Evolutionary conservation across 1,284 basidiomycete genomes (phyloP), one percentile per base, ranked within the genome.

Genomic region (Sanghuangporus baumii): DNA sequence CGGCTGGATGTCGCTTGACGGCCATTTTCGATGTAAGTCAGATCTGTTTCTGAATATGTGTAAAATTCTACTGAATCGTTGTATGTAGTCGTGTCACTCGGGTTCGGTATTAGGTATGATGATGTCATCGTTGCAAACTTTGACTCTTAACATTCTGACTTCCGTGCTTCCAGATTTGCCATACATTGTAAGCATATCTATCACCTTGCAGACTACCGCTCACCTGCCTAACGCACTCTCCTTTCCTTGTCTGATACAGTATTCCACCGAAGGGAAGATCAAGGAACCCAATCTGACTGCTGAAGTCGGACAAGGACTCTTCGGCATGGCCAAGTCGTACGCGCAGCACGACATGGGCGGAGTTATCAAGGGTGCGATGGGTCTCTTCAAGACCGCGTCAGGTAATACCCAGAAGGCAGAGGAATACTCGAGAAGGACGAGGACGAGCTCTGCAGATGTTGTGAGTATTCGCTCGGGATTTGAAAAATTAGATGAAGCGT

Each of bases 251-350:
- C 26, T 31, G 2, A 31, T 31, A 31, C 26, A 89, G 86, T 97
- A 96, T 77, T 89, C 92, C 36, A 96, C 93, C 6, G 92, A 96
- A 74, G 94, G 94, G 60, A 95, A 92, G 71, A 79, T 97, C 74
- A 97, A 97, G 74, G 94, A 96, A 71, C 92, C 94, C 38, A 95
- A 96, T 73, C 76, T 93, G 18, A 83, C 85, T 3, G 81, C 85
- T 4, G 91, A 89, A 71, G 90, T 91, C 6, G 92, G 90, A 6
- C 84, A 89, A 71, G 89, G 88, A 9, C 75, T 93, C 2, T 73
- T 93, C 23, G 82, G 79, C 54, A 88, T 89, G 5, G 82, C 89
- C 3, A 74, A 80, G 40, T 86, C 90, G 8, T 94, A 91, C 69
- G 82, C 89, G 18, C 81, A 81, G 6, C 89, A 89, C 20, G 93